Evolutionary conservation across 1,284 basidiomycete species (phyloP).

Genomic region (Malassezia nana): DNA sequence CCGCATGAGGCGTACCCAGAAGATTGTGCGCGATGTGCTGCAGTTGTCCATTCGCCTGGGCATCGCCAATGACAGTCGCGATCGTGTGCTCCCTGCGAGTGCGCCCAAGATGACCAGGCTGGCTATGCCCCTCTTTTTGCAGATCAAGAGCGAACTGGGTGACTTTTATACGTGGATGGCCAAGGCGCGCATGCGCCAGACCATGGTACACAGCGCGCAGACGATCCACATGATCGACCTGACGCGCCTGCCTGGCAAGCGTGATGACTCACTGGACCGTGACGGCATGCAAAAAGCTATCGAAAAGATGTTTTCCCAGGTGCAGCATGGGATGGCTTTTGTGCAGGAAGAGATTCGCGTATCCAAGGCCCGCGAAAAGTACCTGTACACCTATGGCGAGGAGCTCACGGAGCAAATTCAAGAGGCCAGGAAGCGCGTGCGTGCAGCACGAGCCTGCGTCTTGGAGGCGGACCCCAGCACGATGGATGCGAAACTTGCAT

Average conservation of each 20-base stretch:
- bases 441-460: neutral
- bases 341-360: slow-evolving; percentile 22
- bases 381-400: neutral
- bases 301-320: slow-evolving; percentile 32
- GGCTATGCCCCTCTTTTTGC: slow-evolving; percentile 22
- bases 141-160: slow-evolving; percentile 29
- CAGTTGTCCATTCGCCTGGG: slow-evolving; percentile 29
- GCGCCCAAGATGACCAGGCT: slow-evolving; percentile 17
- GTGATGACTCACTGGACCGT: slow-evolving; percentile 22
- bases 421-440: neutral
- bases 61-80: slow-evolving; percentile 25
- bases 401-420: neutral
- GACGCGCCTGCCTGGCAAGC: slow-evolving; percentile 26
- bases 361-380: slow-evolving; percentile 7
- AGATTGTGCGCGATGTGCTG: slow-evolving; percentile 23
- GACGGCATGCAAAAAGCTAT: slow-evolving; percentile 26
- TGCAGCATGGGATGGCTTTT: slow-evolving; percentile 21
- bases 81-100: slow-evolving; percentile 20
- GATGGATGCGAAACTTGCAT: neutral
- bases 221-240: slow-evolving; percentile 29
- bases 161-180: slow-evolving; percentile 30
- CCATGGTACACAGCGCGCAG: slow-evolving; percentile 22
- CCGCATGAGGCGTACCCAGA: slow-evolving; percentile 17
- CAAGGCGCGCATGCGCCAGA: slow-evolving; percentile 29
- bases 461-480: neutral